Base-by-base conservation (phyloP, 805 yeast species). In the Saturnispora diversa region DNA sequence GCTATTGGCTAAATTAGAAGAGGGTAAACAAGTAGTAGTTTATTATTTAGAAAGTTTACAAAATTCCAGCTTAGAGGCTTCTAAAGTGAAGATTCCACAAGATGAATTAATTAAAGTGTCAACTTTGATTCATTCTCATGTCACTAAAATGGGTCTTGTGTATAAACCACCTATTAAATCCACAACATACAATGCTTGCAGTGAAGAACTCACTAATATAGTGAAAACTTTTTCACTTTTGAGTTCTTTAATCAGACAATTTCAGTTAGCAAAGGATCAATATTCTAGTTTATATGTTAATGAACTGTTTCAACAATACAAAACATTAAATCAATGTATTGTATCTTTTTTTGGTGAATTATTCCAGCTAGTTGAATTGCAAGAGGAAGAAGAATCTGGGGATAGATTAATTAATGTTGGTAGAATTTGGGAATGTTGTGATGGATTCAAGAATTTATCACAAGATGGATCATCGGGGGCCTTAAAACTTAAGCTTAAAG, bases 141-240 rank as follows among this genome's bases (percentile, higher is more conserved):
- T 80, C 2, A 85, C 95, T 2, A 84, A 84, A 55, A 64, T 84
- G 5, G 88, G 87, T 1, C 69, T 81, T 21, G 72, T 80, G 0
- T 81, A 77, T 63, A 76, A 75, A 50, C 78, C 84, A 2, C 77
- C 77, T 1, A 68, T 73, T 31, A 54, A 53, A 16, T 60, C 66
- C 17, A 53, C 59, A 0, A 64, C 63, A 36, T 51, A 52, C 39
- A 50, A 45, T 5, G 75, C 81, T 1, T 77, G 80, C 1, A 64
- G 56, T 45, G 62, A 59, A 10, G 74, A 78, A 20, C 47, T 75
- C 5, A 66, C 65, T 42, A 73, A 74, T 27, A 54, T 69, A 4
- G 62, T 72, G 0, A 65, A 68, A 36, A 58, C 69, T 11, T 48
- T 66, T n/a, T 64, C 74, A 2, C 53, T 72, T 26, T 50, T 72